These are phyloP conservation scores for Jimgerdemannia flammicorona DNA, from an alignment of 192 early-diverging fungal genomes.

Conservation along the genomic window DNA sequence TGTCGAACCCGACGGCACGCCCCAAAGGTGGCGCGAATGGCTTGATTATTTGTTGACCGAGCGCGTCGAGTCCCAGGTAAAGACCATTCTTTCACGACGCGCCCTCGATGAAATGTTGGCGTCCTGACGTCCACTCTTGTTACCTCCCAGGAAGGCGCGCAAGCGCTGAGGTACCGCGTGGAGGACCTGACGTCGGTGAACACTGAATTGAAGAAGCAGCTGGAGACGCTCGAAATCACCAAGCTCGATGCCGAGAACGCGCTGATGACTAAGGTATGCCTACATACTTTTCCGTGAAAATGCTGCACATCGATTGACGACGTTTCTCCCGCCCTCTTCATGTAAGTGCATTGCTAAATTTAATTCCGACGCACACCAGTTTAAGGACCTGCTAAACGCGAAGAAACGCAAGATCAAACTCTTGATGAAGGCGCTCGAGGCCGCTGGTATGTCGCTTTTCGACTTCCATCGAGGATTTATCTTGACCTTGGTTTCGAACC, in stretches of 20 bases:
- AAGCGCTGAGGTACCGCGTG: neutral
- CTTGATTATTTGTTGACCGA: neutral
- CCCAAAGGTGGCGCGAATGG: neutral
- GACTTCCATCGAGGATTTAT: neutral
- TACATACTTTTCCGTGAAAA: neutral
- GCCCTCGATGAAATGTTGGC: no score
- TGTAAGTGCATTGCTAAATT: neutral
- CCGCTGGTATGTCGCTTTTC: slow-evolving; percentile 3
- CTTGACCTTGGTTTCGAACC: no score
- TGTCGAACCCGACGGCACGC: neutral
- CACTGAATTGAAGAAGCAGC: neutral
- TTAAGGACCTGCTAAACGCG: slow-evolving; percentile 11
- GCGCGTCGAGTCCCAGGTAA: neutral
- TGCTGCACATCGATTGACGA: no score
- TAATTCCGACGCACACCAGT: neutral
- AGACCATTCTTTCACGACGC: no score
- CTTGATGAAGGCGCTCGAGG: slow-evolving; percentile 1
- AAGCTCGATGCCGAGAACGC: neutral
- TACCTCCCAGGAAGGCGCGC: neutral
- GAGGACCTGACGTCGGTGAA: neutral
- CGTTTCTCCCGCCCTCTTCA: neutral
- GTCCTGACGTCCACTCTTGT: neutral
- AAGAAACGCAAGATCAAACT: slow-evolving; percentile 16
- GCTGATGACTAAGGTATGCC: neutral
- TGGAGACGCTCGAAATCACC: neutral